These are phyloP conservation scores for Hemisphaericaspora xylanilytica DNA, from an alignment of 1,139 yeast species.

Conservation along the genomic window DNA sequence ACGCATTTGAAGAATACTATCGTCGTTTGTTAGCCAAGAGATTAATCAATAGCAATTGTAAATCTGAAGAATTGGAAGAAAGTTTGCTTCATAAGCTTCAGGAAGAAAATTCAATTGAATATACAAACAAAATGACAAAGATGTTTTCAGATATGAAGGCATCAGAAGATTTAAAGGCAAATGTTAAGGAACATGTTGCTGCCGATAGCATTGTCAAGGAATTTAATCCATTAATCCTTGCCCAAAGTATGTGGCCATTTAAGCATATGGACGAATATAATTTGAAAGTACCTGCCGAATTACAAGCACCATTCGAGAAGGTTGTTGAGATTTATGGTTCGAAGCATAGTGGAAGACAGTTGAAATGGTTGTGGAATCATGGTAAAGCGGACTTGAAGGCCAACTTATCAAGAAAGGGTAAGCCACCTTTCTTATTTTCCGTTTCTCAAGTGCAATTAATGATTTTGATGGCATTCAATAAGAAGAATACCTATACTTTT, in stretches of 20 bases:
- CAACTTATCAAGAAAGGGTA: constrained; percentile 77
- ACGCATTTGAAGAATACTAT: constrained; percentile 91
- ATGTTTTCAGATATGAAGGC: constrained; percentile 96
- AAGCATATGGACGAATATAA: constrained; percentile 43
- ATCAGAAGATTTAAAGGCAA: constrained; percentile 71
- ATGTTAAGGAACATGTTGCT: constrained; percentile 55
- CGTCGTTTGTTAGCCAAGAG: constrained; percentile 87
- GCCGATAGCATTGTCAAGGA: constrained; percentile 44
- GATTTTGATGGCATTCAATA: constrained; percentile 77
- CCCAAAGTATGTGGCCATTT: constrained; percentile 91
- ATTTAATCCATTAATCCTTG: constrained; percentile 75
- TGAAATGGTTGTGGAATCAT: constrained; percentile 95
- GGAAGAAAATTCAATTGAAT: constrained; percentile 88
- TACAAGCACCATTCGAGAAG: constrained; percentile 61
- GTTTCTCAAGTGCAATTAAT: constrained; percentile 87
- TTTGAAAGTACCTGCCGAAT: constrained; percentile 48
- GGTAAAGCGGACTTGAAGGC: constrained; percentile 92
- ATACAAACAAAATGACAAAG: constrained; percentile 88
- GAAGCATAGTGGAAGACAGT: constrained; percentile 83
- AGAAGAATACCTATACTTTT: constrained; percentile 55
- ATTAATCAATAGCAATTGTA: constrained; percentile 78
- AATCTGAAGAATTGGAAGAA: constrained; percentile 84
- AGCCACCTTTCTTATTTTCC: constrained; percentile 78
- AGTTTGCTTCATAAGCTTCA: constrained; percentile 81
- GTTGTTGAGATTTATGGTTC: constrained; percentile 67